Base-by-base conservation (phyloP, 768 basidiomycete species). In the Leccinellum rugosiceps region DNA sequence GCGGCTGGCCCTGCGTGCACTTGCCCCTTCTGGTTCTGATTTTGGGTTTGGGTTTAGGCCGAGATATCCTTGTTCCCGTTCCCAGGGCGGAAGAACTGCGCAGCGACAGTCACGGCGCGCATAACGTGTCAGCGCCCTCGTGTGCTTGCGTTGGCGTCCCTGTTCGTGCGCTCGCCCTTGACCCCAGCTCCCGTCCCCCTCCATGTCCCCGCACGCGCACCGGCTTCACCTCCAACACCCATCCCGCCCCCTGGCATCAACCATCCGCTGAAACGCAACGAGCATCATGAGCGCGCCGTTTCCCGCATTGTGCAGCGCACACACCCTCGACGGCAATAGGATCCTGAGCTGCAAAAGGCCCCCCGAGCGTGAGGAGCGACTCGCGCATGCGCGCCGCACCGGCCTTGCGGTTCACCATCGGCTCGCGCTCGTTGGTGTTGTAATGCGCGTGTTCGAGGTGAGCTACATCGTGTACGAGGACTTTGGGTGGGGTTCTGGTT, bases 281-380 rank as follows among this genome's bases (percentile, higher is more conserved):
- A 93, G 79, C 51, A 75, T 74, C 76, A 88, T 76, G 64, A 88
- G 83, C 4, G 91, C 87, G 60, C 89, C 86, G 68, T 93, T 93
- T 13, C 90, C 90, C n/a, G 90, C 75, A 64, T 92, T 91, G 68
- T 88, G 83, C 57, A 87, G 67, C 14, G 71, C 67, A 56, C 81
- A 83, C 21, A 19, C 41, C 19, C 3, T 43, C 11, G 19, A 19
- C 0, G 41, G 41, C 41, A 43, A 19, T 13, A 19, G 41, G 38
- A 71, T 58, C 17, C 80, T 77, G 34, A 89, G 76, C 4, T 76
- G 79, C n/a, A 92, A 70, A 38, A 89, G 70, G 60, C n/a, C 78
- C 80, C 13, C 82, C 78, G 2, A 92, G 79, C 23, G 85, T 83
- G n/a, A 92, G 79, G 1, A 78, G 76, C 10, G 85, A 77, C 30